Evolutionary conservation across 495 filamentous ascomycete species (phyloP), one percentile per base, ranked within the genome.

Genomic region (Daldinia concentrica): DNA sequence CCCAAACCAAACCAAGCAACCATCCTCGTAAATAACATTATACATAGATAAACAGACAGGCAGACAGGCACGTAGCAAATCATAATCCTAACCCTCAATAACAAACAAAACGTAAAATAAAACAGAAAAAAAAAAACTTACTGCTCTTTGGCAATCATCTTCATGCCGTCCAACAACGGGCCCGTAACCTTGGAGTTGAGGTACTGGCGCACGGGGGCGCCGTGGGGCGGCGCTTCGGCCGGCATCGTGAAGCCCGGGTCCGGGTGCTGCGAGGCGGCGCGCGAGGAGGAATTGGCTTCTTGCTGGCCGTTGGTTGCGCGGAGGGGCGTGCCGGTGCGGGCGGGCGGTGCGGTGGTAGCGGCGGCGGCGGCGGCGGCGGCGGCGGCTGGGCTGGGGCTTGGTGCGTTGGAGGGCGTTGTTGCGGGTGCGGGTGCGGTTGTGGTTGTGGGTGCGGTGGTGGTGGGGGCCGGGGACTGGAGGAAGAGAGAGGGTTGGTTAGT

Each of bases 111-210:
- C 0, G 8, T 34, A 34, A 34, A 34, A 12, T 34, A 34, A 34
- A 34, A 12, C 8, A 11, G 8, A 32, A 51, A 61, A n/a, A n/a
- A 32, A 4, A 57, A 15, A 57, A 86, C 92, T 77, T 82, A 96
- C 94, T 94, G 92, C 55, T 94, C 90, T 67, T 87, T 89, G 3
- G 92, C 92, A 37, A 99, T 71, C 71, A 86, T 81, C 85, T 97
- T 98, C 93, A 99, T 94, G 6, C 92, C 95, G 73, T 98, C 94
- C 36, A 99, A 78, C 68, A 99, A 76, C 59, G 90, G 87, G 7
- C 90, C 91, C 15, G 94, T 95, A 61, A 99, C 88, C 76, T 93
- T 94, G 76, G 89, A 84, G 73, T 98, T 98, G 78, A 99, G 81
- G 80, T 97, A 99, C 66, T 92, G 89, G 34, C 95, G 86, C 3